Evolutionary conservation across 2,329 filamentous ascomycete species (phyloP).

Genomic region (Macrophomina pseudophaseolina): DNA sequence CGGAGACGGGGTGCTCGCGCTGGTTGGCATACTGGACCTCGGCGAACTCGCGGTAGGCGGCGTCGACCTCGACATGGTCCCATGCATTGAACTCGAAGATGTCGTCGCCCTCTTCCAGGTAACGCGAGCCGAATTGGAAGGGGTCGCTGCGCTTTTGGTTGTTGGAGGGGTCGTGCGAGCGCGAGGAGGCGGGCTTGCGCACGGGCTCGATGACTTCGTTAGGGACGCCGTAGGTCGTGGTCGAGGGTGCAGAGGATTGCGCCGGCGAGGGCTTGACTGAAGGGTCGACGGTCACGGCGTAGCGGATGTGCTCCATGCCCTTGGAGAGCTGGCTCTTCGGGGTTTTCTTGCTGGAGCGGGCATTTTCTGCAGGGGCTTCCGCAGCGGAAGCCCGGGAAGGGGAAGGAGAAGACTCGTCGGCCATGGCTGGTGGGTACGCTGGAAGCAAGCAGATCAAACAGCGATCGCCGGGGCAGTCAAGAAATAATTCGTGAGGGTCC

Average conservation of each 20-base stretch:
- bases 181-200: slow-evolving; percentile 54
- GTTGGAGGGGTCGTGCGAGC: slow-evolving; percentile 73
- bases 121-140: slow-evolving; percentile 93
- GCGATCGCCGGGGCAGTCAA: neutral
- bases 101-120: slow-evolving; percentile 80
- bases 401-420: neutral
- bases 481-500: neutral
- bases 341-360: slow-evolving; percentile 12
- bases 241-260: slow-evolving; percentile 7
- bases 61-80: slow-evolving; percentile 96
- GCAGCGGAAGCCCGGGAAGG: neutral
- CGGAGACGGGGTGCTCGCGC: slow-evolving; percentile 82
- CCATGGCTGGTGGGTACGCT: neutral
- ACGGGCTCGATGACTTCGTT: slow-evolving; percentile 47
- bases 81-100: slow-evolving; percentile 98
- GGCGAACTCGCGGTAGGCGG: slow-evolving; percentile 83
- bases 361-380: neutral
- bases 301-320: slow-evolving; percentile 59
- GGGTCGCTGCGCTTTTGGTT: slow-evolving; percentile 89
- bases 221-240: slow-evolving; percentile 55
- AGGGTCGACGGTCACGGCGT: slow-evolving; percentile 52
- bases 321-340: slow-evolving; percentile 55
- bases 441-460: neutral
- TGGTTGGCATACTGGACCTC: slow-evolving; percentile 85
- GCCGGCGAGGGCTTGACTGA: slow-evolving; percentile 28